Conservation (phyloP, 1,284 basidiomycete genomes). For the Lentinula novae-zelandiae region DNA sequence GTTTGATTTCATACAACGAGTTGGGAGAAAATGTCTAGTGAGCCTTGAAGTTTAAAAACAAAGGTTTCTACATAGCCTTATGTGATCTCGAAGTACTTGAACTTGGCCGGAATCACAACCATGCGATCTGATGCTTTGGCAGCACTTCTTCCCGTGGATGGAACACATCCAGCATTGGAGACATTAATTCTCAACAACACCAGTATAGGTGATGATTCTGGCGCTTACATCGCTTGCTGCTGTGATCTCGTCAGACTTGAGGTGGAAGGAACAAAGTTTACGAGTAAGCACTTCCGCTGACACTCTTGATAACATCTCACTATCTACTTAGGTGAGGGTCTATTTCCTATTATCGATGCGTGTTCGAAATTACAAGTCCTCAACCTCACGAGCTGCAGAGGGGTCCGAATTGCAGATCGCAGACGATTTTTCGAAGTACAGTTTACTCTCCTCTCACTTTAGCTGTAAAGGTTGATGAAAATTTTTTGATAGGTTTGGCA, state of each 20-base stretch:
- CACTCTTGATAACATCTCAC: not conserved
- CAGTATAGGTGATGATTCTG: conserved; percentile 52
- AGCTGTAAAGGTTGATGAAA: not conserved
- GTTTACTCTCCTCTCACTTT: not conserved
- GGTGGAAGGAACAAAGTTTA: conserved; percentile 56
- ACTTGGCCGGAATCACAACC: conserved; percentile 49
- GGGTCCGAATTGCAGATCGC: conserved; percentile 53
- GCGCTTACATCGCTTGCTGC: conserved; percentile 52
- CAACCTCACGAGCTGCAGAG: conserved; percentile 65
- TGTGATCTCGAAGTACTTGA: conserved; percentile 36
- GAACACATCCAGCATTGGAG: conserved; percentile 35
- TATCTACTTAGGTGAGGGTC: conserved; percentile 40
- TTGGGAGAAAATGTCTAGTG: conserved; percentile 62
- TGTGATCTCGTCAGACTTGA: conserved; percentile 42
- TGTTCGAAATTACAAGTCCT: conserved; percentile 49
- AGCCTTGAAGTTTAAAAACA: conserved; percentile 8
- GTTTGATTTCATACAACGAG: conserved; percentile 41
- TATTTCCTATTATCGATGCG: conserved; percentile 55
- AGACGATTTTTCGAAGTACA: conserved; percentile 65
- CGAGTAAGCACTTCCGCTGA: conserved; percentile 32
- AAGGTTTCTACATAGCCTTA: not conserved
- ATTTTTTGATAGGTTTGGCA: conserved; percentile 41
- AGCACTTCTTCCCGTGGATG: conserved; percentile 38
- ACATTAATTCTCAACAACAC: conserved; percentile 60
- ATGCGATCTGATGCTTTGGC: conserved; percentile 51